Evolutionary conservation across 371 early-diverging fungal species (phyloP).

Genomic region (Gilbertella persicaria): DNA sequence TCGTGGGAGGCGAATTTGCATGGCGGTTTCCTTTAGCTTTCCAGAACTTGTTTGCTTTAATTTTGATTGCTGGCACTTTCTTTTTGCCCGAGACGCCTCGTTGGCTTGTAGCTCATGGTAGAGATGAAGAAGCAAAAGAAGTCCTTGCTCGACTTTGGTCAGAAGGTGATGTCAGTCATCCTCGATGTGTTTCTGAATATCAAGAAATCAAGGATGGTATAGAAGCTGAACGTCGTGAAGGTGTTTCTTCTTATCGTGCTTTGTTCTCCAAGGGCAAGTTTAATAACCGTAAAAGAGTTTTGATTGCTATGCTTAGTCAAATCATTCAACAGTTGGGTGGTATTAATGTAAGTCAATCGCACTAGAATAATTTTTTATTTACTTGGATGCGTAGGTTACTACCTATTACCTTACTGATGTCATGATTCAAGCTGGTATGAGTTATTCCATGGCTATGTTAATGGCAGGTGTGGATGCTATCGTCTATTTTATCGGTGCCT

Average conservation of each 20-base stretch:
- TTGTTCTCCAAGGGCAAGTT: conserved; percentile 41
- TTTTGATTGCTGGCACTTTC: conserved; percentile 43
- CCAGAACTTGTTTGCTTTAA: conserved; percentile 49
- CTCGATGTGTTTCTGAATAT: conserved; percentile 37
- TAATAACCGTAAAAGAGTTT: conserved; percentile 45
- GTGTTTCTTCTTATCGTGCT: conserved; percentile 42
- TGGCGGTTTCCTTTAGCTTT: conserved; percentile 59
- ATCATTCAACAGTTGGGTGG: conserved; percentile 50
- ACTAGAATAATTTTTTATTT: neutral
- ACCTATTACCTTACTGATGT: conserved; percentile 42
- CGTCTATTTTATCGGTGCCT: conserved; percentile 41
- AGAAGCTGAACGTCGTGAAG: conserved; percentile 41
- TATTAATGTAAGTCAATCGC: conserved; percentile 39
- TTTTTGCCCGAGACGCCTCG: conserved; percentile 62
- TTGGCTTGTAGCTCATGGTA: conserved; percentile 53
- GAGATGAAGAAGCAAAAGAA: conserved; percentile 37
- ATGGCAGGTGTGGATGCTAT: conserved; percentile 43
- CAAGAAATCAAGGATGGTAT: conserved; percentile 43
- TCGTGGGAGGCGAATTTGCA: conserved; percentile 33
- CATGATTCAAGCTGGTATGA: conserved; percentile 37
- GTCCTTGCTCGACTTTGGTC: conserved; percentile 43
- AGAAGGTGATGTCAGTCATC: conserved; percentile 31
- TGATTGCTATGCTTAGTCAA: conserved; percentile 44
- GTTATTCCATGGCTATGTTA: conserved; percentile 27
- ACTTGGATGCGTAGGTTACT: conserved; percentile 48